phyloP scores from a whole-genome alignment of 768 basidiomycete species.

The Rubroboletus satanas region DNA sequence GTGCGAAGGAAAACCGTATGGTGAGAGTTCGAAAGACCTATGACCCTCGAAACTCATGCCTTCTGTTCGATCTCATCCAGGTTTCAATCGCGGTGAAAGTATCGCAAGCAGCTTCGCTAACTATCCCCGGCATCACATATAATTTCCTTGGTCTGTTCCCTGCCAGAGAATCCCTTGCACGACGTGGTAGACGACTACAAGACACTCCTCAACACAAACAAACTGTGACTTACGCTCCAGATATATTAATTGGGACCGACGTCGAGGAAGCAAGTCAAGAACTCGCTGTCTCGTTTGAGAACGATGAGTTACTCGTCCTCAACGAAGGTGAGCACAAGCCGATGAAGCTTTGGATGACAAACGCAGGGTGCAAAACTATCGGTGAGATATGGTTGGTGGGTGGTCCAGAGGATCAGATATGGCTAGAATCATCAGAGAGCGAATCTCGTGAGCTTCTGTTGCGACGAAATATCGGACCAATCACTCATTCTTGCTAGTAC shows the following conservation, averaged over 20 bases:
- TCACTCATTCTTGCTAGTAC: slow-evolving; percentile 14
- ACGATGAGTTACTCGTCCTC: slow-evolving; percentile 49
- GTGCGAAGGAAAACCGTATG: slow-evolving; percentile 58
- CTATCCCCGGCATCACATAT: slow-evolving; percentile 56
- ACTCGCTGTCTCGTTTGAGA: slow-evolving; percentile 53
- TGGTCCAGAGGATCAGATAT: slow-evolving; percentile 60
- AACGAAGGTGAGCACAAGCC: slow-evolving; percentile 65
- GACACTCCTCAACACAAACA: slow-evolving; percentile 69
- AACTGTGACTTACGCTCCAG: slow-evolving; percentile 65
- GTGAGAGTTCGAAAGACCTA: slow-evolving; percentile 38
- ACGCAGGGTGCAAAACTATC: slow-evolving; percentile 58
- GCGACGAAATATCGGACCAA: background rate
- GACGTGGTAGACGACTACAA: slow-evolving; percentile 73
- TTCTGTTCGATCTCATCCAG: slow-evolving; percentile 29
- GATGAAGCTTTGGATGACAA: slow-evolving; percentile 57
- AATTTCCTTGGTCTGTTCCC: slow-evolving; percentile 74
- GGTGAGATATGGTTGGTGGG: slow-evolving; percentile 69
- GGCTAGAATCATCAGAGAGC: slow-evolving; percentile 37
- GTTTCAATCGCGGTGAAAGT: slow-evolving; percentile 62
- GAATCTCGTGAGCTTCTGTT: slow-evolving; percentile 14
- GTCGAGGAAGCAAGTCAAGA: slow-evolving; percentile 66
- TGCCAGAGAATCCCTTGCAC: slow-evolving; percentile 58
- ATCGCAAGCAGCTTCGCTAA: slow-evolving; percentile 47
- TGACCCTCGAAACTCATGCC: background rate
- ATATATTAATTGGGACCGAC: slow-evolving; percentile 55